Evolutionary conservation across 78 protist genomes (phyloP).

Genomic region (Speleostelium caveatum): DNA sequence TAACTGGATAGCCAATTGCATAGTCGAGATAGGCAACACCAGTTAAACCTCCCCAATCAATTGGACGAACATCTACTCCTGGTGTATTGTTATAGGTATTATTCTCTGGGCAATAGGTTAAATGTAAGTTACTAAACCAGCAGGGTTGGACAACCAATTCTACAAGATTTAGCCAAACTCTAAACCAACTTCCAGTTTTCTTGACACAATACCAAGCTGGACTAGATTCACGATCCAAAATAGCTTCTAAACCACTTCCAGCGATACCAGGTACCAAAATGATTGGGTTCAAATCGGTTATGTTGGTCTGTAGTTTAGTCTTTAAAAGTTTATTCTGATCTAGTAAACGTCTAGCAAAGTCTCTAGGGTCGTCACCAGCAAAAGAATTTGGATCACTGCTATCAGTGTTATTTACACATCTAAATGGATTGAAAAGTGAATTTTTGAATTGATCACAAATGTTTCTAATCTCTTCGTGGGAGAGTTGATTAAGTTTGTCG

Average conservation of each 20-base stretch:
- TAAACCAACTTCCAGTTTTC: slow-evolving; percentile 16
- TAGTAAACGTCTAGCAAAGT: not conserved
- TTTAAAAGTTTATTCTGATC: not conserved
- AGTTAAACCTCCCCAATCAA: slow-evolving; percentile 26
- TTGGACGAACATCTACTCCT: not conserved
- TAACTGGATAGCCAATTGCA: not conserved
- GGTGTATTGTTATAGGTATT: not conserved
- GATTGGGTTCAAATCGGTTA: slow-evolving; percentile 10
- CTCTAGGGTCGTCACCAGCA: not conserved
- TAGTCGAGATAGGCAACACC: slow-evolving; percentile 33
- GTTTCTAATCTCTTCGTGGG: not conserved
- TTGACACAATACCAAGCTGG: slow-evolving; percentile 31
- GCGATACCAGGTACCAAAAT: slow-evolving; percentile 41
- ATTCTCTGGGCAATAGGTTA: not conserved
- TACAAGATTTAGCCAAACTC: slow-evolving; percentile 3
- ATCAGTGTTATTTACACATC: not conserved
- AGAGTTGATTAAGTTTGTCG: not conserved
- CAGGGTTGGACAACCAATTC: slow-evolving; percentile 21
- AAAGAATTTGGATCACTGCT: not conserved
- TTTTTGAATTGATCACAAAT: not conserved
- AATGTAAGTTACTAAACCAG: slow-evolving; percentile 19
- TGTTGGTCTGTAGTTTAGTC: not conserved
- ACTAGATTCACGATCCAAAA: not conserved
- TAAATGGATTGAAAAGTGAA: not conserved
- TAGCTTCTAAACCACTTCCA: slow-evolving; percentile 36